Percentiles rank a stretch among this genome's conserved stretches.
Conservation (phyloP, 306 rosid genomes). For the Rosa lucieae region DNA sequence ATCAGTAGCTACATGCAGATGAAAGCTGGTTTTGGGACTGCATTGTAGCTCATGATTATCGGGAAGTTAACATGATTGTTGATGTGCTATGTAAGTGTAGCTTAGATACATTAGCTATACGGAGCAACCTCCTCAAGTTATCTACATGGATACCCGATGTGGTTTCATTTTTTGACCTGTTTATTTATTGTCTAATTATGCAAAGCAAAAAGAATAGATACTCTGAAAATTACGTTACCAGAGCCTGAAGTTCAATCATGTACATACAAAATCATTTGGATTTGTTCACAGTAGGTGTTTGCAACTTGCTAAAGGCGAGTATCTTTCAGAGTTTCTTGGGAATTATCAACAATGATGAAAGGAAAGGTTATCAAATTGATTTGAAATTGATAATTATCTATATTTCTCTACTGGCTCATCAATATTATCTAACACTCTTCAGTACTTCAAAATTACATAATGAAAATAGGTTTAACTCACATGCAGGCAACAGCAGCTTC, state of each 20-base stretch:
- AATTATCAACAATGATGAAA: background rate
- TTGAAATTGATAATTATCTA: background rate
- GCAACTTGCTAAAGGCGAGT: background rate
- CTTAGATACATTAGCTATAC: too few species aligned
- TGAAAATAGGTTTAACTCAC: conserved; percentile 24
- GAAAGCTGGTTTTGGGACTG: too few species aligned
- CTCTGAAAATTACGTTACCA: background rate
- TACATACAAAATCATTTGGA: background rate
- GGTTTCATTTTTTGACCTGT: background rate
- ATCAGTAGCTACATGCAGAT: too few species aligned
- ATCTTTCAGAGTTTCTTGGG: background rate
- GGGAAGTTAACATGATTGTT: too few species aligned
- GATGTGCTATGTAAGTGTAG: too few species aligned
- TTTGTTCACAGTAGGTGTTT: background rate
- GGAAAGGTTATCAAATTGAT: background rate
- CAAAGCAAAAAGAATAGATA: too few species aligned
- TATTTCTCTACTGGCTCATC: background rate
- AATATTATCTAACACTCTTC: background rate
- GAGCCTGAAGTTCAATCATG: background rate
- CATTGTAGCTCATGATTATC: too few species aligned
- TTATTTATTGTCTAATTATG: too few species aligned
- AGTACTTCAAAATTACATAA: background rate
- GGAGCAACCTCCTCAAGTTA: too few species aligned
- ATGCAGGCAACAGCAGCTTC: conserved; percentile 35
- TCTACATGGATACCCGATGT: too few species aligned